Base-by-base conservation (phyloP, 768 basidiomycete species). In the Tulasnella sp. region DNA sequence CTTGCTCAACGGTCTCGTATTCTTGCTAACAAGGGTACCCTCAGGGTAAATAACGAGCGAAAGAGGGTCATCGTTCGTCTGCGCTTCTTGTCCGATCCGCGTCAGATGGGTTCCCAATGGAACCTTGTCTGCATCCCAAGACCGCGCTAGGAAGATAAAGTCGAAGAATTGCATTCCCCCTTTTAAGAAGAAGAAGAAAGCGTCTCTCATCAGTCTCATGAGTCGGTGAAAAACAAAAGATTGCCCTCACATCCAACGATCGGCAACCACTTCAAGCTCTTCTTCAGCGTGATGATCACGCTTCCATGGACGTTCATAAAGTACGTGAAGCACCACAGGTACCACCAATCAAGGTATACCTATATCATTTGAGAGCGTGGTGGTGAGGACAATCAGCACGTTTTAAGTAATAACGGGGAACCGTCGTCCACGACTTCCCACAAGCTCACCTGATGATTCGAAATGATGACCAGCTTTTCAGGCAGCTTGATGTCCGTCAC, bases 151-250 rank as follows among this genome's bases (percentile, higher is more conserved):
- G 85, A 98, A 98, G 80, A 98, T 95, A 85, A 99, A 99, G 80
- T 92, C 88, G 86, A 91, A 98, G 87, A 96, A 92, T 89, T 94
- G 95, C 95, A 98, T 98, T 79, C 90, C 93, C 94, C 95, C 73
- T 19, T n/a, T n/a, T n/a, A n/a, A n/a, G n/a, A n/a, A n/a, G n/a
- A n/a, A n/a, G 21, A 34, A 52, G 10, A 48, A 40, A 27, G 52
- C 3, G 8, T 71, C 44, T 39, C 24, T 16, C 38, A 18, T 24
- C 38, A 24, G 4, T 24, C 21, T 2, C 48, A 24, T 24, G 48
- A 19, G 27, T 38, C 6, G 2, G 5, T n/a, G n/a, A n/a, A n/a
- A 5, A 72, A 77, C 21, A 18, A 62, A 42, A 39, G 40, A 73
- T 74, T 76, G 73, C 75, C 83, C 89, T 77, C 85, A 96, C 96